A percentile compares a stretch with the other conserved stretches of the same genome.
These are phyloP conservation scores for Nakataea oryzae DNA, from an alignment of 2,329 filamentous ascomycete species.

Conservation along the genomic window DNA sequence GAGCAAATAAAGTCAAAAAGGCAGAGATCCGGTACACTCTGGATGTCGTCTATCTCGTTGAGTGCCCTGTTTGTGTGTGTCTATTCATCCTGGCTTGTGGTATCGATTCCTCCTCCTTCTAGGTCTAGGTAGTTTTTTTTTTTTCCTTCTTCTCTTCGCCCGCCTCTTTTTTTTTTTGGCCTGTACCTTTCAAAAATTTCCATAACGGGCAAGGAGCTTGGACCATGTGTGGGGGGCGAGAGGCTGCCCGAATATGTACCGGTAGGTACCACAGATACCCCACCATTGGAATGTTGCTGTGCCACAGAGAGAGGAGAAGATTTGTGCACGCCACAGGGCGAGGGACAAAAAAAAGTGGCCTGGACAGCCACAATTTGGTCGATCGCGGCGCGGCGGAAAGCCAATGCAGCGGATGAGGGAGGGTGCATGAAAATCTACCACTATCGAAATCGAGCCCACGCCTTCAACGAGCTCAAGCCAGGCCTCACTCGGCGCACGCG, in stretches of 20 bases:
- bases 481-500: background rate
- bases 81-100: background rate
- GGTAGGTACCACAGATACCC: background rate
- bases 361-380: background rate
- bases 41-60: background rate
- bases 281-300: background rate
- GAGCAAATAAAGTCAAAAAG: background rate
- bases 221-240: background rate
- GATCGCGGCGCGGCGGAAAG: background rate
- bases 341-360: background rate
- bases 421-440: background rate
- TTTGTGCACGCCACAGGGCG: background rate
- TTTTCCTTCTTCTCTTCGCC: background rate
- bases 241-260: too few species aligned
- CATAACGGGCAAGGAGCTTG: constrained; percentile 3
- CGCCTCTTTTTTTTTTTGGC: constrained; percentile 1
- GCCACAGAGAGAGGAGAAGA: background rate
- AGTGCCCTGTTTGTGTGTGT: background rate
- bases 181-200: background rate
- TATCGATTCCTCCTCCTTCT: too few species aligned
- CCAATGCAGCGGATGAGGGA: background rate
- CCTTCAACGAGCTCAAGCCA: background rate
- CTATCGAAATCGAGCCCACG: background rate
- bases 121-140: too few species aligned
- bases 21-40: background rate